Percentiles rank a stretch among this genome's conserved stretches.
These are phyloP conservation scores for Durotheca rogersii DNA, from an alignment of 495 filamentous ascomycete genomes.

Conservation along the genomic window DNA sequence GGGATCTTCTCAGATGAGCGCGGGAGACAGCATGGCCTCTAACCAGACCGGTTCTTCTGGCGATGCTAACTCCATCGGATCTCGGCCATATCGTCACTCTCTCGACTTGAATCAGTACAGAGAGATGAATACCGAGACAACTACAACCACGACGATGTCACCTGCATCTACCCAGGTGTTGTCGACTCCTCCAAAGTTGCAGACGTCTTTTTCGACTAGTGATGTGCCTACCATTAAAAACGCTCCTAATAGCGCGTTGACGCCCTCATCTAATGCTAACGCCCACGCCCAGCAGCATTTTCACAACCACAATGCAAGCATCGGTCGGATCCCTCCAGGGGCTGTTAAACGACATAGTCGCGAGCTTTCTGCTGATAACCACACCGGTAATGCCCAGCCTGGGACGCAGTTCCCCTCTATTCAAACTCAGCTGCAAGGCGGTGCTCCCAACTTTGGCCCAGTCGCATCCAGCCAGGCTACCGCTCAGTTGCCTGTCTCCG, in stretches of 20 bases:
- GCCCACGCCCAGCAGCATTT: constrained; percentile 75
- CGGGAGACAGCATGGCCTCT: constrained; percentile 27
- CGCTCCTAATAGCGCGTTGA: constrained; percentile 35
- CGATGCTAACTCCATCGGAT: constrained; percentile 44
- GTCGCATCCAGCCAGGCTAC: constrained; percentile 37
- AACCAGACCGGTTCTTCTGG: constrained; percentile 32
- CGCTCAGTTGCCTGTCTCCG: constrained; percentile 32
- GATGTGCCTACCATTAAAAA: constrained; percentile 84
- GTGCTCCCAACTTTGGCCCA: constrained; percentile 69
- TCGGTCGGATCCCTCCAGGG: constrained; percentile 72
- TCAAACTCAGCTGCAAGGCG: constrained; percentile 73
- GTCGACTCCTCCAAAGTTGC: constrained; percentile 65
- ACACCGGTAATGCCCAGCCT: constrained; percentile 45
- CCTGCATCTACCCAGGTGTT: constrained; percentile 43
- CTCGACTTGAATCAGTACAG: constrained; percentile 52
- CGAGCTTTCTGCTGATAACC: constrained; percentile 57
- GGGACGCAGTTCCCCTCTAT: constrained; percentile 51
- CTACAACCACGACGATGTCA: constrained; percentile 37
- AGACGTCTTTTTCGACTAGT: constrained; percentile 85
- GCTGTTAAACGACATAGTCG: constrained; percentile 65
- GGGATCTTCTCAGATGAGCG: constrained; percentile 40
- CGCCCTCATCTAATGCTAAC: constrained; percentile 49
- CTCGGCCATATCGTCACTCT: constrained; percentile 57
- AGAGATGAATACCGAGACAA: constrained; percentile 31
- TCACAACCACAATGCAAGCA: constrained; percentile 77